These are phyloP conservation scores for Teunomyces lycoperdinae DNA, from an alignment of 805 yeast species.

Conservation along the genomic window DNA sequence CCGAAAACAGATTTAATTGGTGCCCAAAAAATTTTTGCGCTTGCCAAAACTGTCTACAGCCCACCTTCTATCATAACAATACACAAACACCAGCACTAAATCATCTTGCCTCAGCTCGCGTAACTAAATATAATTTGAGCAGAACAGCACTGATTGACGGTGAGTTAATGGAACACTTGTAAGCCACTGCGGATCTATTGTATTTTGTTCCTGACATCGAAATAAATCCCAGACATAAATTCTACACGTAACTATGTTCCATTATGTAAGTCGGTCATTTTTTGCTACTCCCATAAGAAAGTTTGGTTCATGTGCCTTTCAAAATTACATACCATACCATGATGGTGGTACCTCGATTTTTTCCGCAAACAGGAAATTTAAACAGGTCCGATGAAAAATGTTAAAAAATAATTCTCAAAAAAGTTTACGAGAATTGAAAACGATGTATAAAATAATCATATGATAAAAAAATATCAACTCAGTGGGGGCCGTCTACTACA, in stretches of 20 bases:
- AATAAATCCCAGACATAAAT: background rate
- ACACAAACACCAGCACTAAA: background rate
- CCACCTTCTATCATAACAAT: background rate
- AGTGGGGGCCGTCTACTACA: background rate
- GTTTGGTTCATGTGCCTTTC: background rate
- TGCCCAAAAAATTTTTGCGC: background rate
- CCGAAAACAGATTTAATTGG: background rate
- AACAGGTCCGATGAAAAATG: background rate
- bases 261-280: background rate
- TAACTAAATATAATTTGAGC: background rate
- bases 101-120: background rate
- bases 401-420: background rate
- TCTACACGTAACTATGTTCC: background rate
- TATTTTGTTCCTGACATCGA: background rate
- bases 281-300: background rate
- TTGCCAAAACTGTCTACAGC: background rate
- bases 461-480: background rate
- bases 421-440: background rate
- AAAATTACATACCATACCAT: background rate
- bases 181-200: background rate
- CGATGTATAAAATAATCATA: background rate
- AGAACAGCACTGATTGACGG: background rate
- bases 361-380: conserved; percentile 1
- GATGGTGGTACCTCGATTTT: conserved; percentile 1
- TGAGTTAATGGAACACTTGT: background rate